phyloP scores from a whole-genome alignment of 2,329 filamentous ascomycete species.

The Pseudodiploospora longispora region DNA sequence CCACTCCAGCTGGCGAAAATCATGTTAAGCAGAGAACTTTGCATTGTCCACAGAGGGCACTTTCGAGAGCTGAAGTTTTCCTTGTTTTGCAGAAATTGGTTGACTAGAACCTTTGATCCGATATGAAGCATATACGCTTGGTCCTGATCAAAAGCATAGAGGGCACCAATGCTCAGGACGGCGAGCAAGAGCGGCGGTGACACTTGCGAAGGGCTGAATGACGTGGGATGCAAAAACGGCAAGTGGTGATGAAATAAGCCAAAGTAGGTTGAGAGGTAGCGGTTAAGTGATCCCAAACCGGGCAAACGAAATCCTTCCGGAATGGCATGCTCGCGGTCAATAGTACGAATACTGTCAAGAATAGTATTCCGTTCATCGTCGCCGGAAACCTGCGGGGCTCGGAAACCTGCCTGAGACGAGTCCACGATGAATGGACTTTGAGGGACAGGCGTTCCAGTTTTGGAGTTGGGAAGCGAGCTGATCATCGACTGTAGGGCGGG shows the following conservation, averaged over 20 bases:
- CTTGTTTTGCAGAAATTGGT: conserved; percentile 95
- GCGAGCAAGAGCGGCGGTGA: conserved; percentile 80
- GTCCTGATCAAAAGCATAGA: conserved; percentile 96
- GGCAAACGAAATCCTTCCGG: conserved; percentile 87
- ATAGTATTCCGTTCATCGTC: conserved; percentile 83
- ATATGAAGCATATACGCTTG: conserved; percentile 97
- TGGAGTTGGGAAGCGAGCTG: conserved; percentile 61
- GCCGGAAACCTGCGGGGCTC: conserved; percentile 69
- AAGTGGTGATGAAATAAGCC: conserved; percentile 94
- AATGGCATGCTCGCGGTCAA: conserved; percentile 73
- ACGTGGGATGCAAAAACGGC: conserved; percentile 88
- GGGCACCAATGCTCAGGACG: conserved; percentile 86
- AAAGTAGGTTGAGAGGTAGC: conserved; percentile 93
- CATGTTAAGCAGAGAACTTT: conserved; percentile 95
- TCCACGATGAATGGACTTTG: conserved; percentile 65
- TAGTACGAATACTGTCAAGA: conserved; percentile 74
- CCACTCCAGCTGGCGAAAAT: conserved; percentile 99
- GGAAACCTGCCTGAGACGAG: conserved; percentile 56
- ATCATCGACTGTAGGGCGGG: conserved; percentile 65
- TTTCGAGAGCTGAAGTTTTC: conserved; percentile 98
- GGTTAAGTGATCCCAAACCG: conserved; percentile 70
- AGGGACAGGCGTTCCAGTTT: conserved; percentile 61
- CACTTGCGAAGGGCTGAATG: conserved; percentile 72
- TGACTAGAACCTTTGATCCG: conserved; percentile 93
- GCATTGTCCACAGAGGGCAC: conserved; percentile 97